Evolutionary conservation across 257 asterid species (phyloP), one percentile per base, ranked within the genome.

Genomic region (Solanum neorickii): DNA sequence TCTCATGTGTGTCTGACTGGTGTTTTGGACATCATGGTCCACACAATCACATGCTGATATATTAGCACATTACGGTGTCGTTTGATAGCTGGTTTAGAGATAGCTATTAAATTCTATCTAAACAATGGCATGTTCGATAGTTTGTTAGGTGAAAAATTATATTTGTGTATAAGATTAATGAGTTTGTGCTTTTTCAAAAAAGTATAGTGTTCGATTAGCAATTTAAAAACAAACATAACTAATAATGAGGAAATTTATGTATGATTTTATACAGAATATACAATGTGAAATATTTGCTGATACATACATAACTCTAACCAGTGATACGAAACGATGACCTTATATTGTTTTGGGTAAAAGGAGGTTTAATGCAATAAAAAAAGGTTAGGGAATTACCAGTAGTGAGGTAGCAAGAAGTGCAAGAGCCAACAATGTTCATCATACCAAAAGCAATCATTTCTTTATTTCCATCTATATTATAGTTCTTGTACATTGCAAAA

Each of bases 401-500:
- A 42, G 99, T 97, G 20, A 97, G 94, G 91, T 96, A 97, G 74
- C 98, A 97, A 35, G 98, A 97, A 86, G 98, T 93, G 94, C 93
- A 96, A 65, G 99, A 94, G 20, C 99, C 99, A 31, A 86, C 93
- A n/a, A 97, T 94, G 60, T 97, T 97, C 99, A 97, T 97, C 91
- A 91, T 91, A 56, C 99, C 99, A 68, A 97, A 87, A 78, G 99
- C 99, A 20, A 97, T 93, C 99, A 97, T 97, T 86, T 97, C 99
- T 90, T 96, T 97, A 92, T 97, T 97, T 15, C 99, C 99, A 87
- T 97, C 99, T 77, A 97, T 94, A 83, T 97, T 89, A 94, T 97
- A 97, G 80, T 95, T 93, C 92, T 96, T 97, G 92, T 92, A 93
- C 98, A 94, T 95, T 9, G 99, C 95, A 89, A 97, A 97, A 89